phyloP scores from a whole-genome alignment of 1,284 basidiomycete genomes.

The Lentinula novae-zelandiae region DNA sequence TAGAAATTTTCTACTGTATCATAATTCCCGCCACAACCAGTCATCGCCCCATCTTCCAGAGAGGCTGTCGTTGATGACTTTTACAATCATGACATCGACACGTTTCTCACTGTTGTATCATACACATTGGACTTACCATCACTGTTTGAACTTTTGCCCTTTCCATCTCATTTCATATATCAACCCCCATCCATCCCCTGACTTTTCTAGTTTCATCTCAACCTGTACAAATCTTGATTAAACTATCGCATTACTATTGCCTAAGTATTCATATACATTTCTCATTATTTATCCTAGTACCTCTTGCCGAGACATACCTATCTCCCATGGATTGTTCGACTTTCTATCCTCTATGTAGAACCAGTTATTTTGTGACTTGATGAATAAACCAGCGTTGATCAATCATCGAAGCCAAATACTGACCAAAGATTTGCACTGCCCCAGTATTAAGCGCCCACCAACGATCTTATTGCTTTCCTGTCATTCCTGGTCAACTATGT shows the following conservation, averaged over 20 bases:
- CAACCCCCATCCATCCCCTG: not conserved
- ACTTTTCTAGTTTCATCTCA: not conserved
- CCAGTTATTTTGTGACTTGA: too few species aligned
- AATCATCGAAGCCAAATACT: too few species aligned
- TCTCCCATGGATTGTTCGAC: too few species aligned
- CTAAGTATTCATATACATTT: not conserved
- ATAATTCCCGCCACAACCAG: not conserved
- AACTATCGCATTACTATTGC: not conserved
- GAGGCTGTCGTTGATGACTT: not conserved
- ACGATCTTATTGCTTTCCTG: not conserved
- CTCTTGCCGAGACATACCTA: too few species aligned
- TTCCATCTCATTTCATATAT: not conserved
- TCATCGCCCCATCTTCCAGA: not conserved
- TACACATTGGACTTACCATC: not conserved
- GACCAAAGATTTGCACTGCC: not conserved
- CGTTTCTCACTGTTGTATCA: not conserved
- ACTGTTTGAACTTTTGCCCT: not conserved
- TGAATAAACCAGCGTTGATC: too few species aligned
- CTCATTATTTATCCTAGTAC: not conserved
- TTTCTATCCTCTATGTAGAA: too few species aligned
- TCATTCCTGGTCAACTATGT: conserved; percentile 18
- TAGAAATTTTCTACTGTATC: not conserved
- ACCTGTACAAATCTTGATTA: not conserved
- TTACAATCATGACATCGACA: not conserved
- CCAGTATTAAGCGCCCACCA: not conserved